Conservation (phyloP, 257 asterid genomes). For the Echium plantagineum region DNA sequence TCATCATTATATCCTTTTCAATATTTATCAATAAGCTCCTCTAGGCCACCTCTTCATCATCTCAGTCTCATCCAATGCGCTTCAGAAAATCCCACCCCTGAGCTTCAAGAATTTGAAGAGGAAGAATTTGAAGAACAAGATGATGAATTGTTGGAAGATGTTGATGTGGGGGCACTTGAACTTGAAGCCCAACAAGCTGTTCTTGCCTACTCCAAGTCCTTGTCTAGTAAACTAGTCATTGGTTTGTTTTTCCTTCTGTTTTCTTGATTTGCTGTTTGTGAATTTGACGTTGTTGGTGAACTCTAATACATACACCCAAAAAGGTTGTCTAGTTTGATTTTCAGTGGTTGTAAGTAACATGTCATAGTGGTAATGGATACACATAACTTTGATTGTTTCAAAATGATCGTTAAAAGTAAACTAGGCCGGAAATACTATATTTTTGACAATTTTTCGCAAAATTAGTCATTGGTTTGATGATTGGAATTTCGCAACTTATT, state of each 20-base stretch:
- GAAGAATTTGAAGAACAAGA: conserved; percentile 22
- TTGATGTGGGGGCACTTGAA: conserved; percentile 54
- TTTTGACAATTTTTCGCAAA: no score
- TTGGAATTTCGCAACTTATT: no score
- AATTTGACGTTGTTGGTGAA: no score
- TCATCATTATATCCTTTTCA: not conserved
- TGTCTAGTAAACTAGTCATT: conserved; percentile 43
- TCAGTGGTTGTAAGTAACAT: no score
- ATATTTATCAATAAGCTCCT: conserved; percentile 4
- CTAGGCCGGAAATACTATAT: no score
- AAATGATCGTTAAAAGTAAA: no score
- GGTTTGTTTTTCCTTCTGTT: conserved; percentile 24
- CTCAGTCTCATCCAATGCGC: conserved; percentile 15
- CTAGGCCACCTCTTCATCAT: conserved; percentile 8
- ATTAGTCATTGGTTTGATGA: no score
- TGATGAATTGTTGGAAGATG: conserved; percentile 13
- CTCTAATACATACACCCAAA: no score
- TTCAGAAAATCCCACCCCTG: not conserved
- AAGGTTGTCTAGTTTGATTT: no score
- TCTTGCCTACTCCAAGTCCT: conserved; percentile 42
- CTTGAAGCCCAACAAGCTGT: conserved; percentile 47
- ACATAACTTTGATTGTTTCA: no score
- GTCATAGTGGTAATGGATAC: no score
- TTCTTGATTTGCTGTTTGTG: not conserved
- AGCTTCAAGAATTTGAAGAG: conserved; percentile 18